Evolutionary conservation across 1,284 basidiomycete species (phyloP), one percentile per base, ranked within the genome.

Genomic region (Pseudozyma thailandica): DNA sequence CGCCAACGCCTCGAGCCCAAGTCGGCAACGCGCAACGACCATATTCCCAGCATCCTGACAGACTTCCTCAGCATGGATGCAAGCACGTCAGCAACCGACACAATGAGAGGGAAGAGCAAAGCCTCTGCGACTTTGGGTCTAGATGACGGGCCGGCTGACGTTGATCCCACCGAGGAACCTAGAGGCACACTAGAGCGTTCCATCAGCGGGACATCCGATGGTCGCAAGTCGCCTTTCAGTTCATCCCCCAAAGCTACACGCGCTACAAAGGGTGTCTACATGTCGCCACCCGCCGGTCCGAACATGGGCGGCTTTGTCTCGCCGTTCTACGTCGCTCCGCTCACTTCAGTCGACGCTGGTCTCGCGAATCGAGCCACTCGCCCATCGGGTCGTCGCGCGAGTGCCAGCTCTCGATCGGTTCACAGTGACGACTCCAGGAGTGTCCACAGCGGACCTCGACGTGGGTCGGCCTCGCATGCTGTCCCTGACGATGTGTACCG

Each of bases 301-400:
- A 60, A 35, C 56, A 72, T 68, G 62, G 63, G 50, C 28, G 69
- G 58, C 39, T 72, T 50, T 23, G 58, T 66, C 5, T 72, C 69
- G 18, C 69, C 69, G 4, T 72, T 72, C 46, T 72, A 62, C 18
- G 69, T 66, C 10, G 63, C 69, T n/a, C 69, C 69, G 4, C 48
- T 72, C 25, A 62, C 58, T 4, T 66, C 63, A n/a, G 63, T 61
- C 23, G 69, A 66, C 27, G 31, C 62, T 13, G 69, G 69, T 30
- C 25, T 72, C 31, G 41, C 31, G 8, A 41, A 41, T 21, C 50
- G 56, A 6, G 38, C 46, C 4, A 42, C 33, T 37, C 62, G 62
- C 18, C 51, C 65, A 18, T 35, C 62, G 7, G 58, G 58, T 9
- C 54, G 69, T 4, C 54, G 69, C 15, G 54, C 69, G 3, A 72